Evolutionary conservation across 2,329 filamentous ascomycete species (phyloP), one percentile per base, ranked within the genome.

Genomic region (Fusarium anguioides): DNA sequence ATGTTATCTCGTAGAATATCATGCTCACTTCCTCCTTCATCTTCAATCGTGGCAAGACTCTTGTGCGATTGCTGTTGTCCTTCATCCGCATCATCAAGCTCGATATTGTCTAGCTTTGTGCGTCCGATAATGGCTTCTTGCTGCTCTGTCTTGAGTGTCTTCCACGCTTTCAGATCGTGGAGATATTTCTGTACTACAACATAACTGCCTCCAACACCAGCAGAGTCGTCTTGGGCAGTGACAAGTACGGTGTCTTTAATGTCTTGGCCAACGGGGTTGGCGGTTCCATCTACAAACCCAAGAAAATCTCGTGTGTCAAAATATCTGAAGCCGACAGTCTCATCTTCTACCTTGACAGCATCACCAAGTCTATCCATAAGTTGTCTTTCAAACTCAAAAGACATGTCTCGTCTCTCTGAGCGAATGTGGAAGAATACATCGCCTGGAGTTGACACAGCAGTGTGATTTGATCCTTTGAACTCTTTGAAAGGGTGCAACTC

Each of bases 381-480:
- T 65, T 87, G 86, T 29, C 81, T 77, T 75, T 88, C 86, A 53
- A 88, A 85, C 68, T 88, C 86, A 61, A 88, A 88, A 68, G 82
- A 84, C 21, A 88, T 66, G 66, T 88, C 86, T 15, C 84, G 79
- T 2, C 86, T 80, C 46, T 87, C 84, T 0, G 85, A 80, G 27
- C 86, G 83, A 60, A 88, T 87, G 66, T 88, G 86, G 60, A 88
- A 86, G 6, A 88, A 76, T 1, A 88, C 59, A 57, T 88, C 86
- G 0, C 86, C 86, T 0, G 85, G 83, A 0, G 86, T 88, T 0
- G 84, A 84, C 8, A 85, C 75, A 1, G 86, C 85, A 0, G 81
- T 83, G 68, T 87, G 84, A 9, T 74, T 79, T 4, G 66, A 65
- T 4, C 86, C 86, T n/a, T 77, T 74, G 8, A 87, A 72, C 33